A percentile compares a stretch with the other conserved stretches of the same genome.
phyloP scores from a whole-genome alignment of 164 flowering plant genomes.

The Aristolochia contorta region DNA sequence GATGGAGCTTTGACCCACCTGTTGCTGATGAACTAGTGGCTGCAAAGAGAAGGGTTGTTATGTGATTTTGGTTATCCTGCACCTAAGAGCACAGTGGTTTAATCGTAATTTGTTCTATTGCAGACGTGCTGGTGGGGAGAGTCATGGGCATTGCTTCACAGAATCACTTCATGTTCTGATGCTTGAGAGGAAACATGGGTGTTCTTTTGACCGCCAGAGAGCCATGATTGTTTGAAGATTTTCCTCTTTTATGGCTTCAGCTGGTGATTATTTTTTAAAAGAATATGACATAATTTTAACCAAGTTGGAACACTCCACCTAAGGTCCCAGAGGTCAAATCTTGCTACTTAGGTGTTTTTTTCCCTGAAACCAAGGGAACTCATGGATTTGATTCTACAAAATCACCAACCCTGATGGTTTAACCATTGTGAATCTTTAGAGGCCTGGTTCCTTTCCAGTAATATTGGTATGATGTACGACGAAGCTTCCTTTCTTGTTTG shows the following conservation, averaged over 20 bases:
- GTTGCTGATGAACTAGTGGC: neutral
- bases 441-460: too few species aligned
- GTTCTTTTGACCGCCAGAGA: neutral
- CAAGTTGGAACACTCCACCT: neutral
- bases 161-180: slow-evolving; percentile 2
- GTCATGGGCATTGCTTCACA: slow-evolving; percentile 5
- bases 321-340: neutral
- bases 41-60: neutral
- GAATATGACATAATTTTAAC: neutral
- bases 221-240: slow-evolving; percentile 1
- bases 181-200: neutral
- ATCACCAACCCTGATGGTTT: too few species aligned
- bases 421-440: too few species aligned
- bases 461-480: too few species aligned
- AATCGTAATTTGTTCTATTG: slow-evolving; percentile 4
- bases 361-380: neutral
- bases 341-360: neutral
- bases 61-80: slow-evolving; percentile 1
- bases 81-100: neutral
- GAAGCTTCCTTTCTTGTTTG: too few species aligned
- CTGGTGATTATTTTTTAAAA: too few species aligned
- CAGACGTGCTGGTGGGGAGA: slow-evolving; percentile 5
- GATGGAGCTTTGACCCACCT: neutral
- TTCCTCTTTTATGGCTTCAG: neutral
- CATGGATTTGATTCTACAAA: too few species aligned